These are phyloP conservation scores for Ustilago nuda DNA, from an alignment of 1,284 basidiomycete genomes.

Conservation along the genomic window DNA sequence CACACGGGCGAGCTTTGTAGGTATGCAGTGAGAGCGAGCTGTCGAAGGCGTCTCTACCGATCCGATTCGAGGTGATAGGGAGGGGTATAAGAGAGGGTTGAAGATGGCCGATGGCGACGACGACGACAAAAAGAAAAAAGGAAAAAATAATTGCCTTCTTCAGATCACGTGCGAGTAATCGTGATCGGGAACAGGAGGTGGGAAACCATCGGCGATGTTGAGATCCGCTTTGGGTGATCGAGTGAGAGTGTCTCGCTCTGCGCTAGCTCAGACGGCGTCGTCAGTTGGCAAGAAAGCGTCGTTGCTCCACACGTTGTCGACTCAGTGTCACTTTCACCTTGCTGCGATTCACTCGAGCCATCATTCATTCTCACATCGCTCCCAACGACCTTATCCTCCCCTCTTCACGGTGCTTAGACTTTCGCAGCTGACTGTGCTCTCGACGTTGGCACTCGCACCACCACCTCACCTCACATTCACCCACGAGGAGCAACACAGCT, in stretches of 20 bases:
- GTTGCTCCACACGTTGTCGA: conserved; percentile 22
- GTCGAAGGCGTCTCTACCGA: conserved; percentile 11
- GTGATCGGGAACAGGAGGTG: background rate
- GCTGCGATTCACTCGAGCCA: background rate
- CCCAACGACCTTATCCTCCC: background rate
- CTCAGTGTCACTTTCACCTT: conserved; percentile 31
- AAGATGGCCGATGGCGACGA: conserved; percentile 17
- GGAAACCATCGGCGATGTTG: conserved; percentile 15
- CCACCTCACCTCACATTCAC: background rate
- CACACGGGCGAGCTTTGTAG: conserved; percentile 10
- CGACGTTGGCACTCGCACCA: background rate
- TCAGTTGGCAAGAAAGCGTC: conserved; percentile 23
- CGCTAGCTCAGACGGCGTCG: conserved; percentile 47
- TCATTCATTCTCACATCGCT: background rate
- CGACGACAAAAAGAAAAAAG: conserved; percentile 24
- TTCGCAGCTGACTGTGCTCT: background rate
- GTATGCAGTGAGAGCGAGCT: conserved; percentile 14
- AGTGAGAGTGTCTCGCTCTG: background rate
- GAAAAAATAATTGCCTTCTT: conserved; percentile 2
- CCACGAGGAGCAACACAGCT: background rate
- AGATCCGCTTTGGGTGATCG: conserved; percentile 13
- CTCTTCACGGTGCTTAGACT: background rate
- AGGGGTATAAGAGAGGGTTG: conserved; percentile 1
- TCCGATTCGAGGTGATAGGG: background rate
- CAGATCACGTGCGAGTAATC: conserved; percentile 20